Evolutionary conservation across 306 rosid species (phyloP), one percentile per base, ranked within the genome.

Genomic region (Acacia confusa): DNA sequence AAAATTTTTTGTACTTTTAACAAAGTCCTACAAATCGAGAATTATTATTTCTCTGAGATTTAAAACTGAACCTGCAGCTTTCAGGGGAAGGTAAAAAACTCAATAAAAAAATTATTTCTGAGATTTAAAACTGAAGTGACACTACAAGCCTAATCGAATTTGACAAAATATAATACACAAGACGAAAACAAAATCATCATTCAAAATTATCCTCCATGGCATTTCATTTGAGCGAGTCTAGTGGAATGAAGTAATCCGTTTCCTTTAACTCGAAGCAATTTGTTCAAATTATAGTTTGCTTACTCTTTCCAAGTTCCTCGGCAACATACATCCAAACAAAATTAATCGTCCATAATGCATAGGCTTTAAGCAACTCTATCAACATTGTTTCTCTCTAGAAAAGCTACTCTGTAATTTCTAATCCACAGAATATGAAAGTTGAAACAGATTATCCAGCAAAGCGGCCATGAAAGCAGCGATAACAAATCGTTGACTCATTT

Each of bases 221-320:
- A 55, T 72, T 40, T 15, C 61, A 10, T 52, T n/a, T 6, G 72
- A 57, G 76, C 61, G 40, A 75, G 61, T 83, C 63, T 81, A 86
- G 85, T 81, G 78, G 44, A 77, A 14, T 72, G 25, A 45, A 65
- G 74, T 71, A 40, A 24, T 82, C 79, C 61, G 50, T 69, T 76
- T 84, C 57, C 88, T 73, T 82, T 72, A 30, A 74, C 34, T 79
- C 70, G 43, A 87, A 84, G 88, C 52, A 87, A 82, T 53, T 32
- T 73, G 41, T 82, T 80, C 14, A 74, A 84, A 58, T 50, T 48
- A 70, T 13, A n/a, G 50, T 61, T 44, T 52, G 14, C 27, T 41
- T 77, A 32, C 68, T 66, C 43, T 57, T 72, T 47, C 80, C 64
- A 53, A 73, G 72, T 81, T 84, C 80, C 72, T 79, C 75, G 19